Evolutionary conservation across 208 protist genomes (phyloP).

Genomic region (Acanthamoeba culbertsoni): DNA sequence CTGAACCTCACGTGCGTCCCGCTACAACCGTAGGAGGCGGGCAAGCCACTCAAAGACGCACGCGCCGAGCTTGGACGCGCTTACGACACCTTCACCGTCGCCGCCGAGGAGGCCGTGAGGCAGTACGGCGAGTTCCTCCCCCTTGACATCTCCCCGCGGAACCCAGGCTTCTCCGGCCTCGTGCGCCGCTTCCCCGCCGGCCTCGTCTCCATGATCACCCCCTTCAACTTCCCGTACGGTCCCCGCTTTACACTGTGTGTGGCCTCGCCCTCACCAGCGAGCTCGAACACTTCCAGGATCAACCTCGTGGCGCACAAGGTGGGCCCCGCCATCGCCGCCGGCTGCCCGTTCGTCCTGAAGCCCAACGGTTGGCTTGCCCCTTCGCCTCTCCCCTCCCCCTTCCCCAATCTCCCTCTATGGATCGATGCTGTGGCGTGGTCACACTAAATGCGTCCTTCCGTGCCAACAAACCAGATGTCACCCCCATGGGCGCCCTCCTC

Average conservation of each 20-base stretch:
- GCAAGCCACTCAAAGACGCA: conserved; percentile 56
- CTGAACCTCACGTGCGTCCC: not conserved
- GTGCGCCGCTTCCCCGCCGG: conserved; percentile 73
- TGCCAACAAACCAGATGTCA: conserved; percentile 33
- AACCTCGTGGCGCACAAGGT: conserved; percentile 66
- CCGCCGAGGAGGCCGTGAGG: conserved; percentile 67
- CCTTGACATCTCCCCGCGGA: conserved; percentile 38
- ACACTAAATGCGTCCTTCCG: too few relatives aligned
- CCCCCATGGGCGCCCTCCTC: conserved; percentile 71
- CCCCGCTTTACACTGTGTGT: not conserved
- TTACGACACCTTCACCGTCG: conserved; percentile 75
- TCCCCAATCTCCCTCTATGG: not conserved
- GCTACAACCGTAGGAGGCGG: not conserved
- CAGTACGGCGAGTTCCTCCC: conserved; percentile 47
- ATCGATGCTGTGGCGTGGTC: too few relatives aligned
- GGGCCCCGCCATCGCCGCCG: conserved; percentile 77
- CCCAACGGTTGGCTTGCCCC: conserved; percentile 21
- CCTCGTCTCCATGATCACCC: conserved; percentile 78
- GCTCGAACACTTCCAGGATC: not conserved
- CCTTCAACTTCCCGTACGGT: conserved; percentile 78
- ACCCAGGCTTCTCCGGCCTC: conserved; percentile 65
- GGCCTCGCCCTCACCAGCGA: not conserved
- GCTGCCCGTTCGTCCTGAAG: conserved; percentile 69
- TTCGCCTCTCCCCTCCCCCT: not conserved
- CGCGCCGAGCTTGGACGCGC: conserved; percentile 53